Evolutionary conservation across 2,329 filamentous ascomycete genomes (phyloP), one percentile per base, ranked within the genome.

Genomic region (Neofusicoccum parvum): DNA sequence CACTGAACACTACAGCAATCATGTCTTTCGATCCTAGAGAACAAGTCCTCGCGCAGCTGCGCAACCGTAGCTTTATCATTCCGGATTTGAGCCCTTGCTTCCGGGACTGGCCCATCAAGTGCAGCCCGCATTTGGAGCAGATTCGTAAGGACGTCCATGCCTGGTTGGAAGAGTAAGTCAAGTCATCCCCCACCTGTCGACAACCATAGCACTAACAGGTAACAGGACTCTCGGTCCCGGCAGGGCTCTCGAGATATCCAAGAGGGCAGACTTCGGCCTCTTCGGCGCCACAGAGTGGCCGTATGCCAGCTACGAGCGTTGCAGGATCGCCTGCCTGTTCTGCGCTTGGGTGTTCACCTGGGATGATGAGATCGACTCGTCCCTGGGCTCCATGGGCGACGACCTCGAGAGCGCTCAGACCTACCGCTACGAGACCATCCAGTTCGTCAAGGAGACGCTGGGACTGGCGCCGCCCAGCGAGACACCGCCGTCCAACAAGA

Each of bases 331-430:
- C 9, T 48, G 56, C 17, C 43, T 60, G 10, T 60, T 60, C 56
- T 60, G 56, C 32, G 56, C 56, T 12, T 60, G 56, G 56, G 56
- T 60, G 6, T 60, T 60, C 56, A 60, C 56, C 3, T 60, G 56
- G 56, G 56, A 60, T 32, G 56, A 60, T 11, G 56, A 60, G 56
- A 60, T 60, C 56, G 56, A 60, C 56, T 48, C 56, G 4, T 60
- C 56, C 5, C 56, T 60, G 2, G 56, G 56, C 5, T 48, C 56
- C 43, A 48, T 60, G 56, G 56, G 56, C n/a, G 56, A 60, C 32
- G 56, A 60, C 32, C 43, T 60, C 32, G 56, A 60, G 43, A 48
- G 41, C 43, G 56, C 56, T 6, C 56, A 60, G 32, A 60, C 56
- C 27, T 60, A 60, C 43, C 56, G 56, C 11, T 60, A 48, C 32